Evolutionary conservation across 257 asterid species (phyloP), one percentile per base, ranked within the genome.

Genomic region (Plectranthus barbatus): DNA sequence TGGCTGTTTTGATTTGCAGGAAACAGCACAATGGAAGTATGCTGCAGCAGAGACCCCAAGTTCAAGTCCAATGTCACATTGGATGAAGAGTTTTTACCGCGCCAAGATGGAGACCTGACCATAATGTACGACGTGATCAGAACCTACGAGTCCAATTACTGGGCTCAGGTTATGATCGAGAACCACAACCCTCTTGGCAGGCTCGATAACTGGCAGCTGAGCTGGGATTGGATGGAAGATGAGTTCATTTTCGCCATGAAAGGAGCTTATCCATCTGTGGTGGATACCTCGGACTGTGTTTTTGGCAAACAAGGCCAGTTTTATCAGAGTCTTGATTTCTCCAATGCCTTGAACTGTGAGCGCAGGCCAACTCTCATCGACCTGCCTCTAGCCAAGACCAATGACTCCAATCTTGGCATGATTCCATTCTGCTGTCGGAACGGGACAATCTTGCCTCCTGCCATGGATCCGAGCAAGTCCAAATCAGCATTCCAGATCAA

Each of bases 181-280:
- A 89, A 87, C 71, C 95, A 89, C 76, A 86, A 85, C 67, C 83
- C 91, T 2, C 93, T 92, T 4, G 97, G 94, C 39, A 81, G 99
- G 0, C 95, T 92, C 18, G 97, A 92, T 31, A 81, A 82, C 79
- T 92, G 97, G 99, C 79, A 78, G 69, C 58, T 92, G 17, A 89
- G 93, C 79, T 92, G 97, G 95, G 97, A 92, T 54, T 92, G 99
- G 99, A 89, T 92, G 97, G 87, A 86, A 44, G 96, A 83, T 7
- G 99, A 89, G 77, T 92, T 92, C 75, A 85, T 92, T 29, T 69
- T 66, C 33, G 78, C 88, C 65, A 87, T 84, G 90, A 81, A 76
- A 34, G 99, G 99, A 4, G 97, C 97, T 26, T 87, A 92, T 44
- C 96, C 99, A 3, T 77, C 87, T 3, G 71, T 74, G 7, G 83